These are phyloP conservation scores for Euphrasia confusa DNA, from an alignment of 257 asterid species.

Conservation along the genomic window DNA sequence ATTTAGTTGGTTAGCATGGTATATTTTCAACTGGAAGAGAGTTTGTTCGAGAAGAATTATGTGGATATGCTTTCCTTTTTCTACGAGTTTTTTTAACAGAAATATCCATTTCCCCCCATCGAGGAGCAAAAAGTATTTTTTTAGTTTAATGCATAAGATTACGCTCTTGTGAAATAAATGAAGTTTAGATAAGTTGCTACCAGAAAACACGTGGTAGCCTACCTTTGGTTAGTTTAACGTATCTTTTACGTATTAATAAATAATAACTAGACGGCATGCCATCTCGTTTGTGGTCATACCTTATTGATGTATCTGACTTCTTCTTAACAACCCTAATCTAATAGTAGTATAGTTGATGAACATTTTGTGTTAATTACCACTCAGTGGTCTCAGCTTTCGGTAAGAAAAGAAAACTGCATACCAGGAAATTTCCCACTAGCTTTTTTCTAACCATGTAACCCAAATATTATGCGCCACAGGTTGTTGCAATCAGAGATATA, in stretches of 20 bases:
- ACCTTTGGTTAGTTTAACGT: conserved; percentile 7
- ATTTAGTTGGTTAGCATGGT: no score
- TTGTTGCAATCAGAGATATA: conserved; percentile 91
- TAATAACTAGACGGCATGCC: neutral
- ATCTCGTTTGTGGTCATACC: neutral
- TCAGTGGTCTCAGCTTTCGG: no score
- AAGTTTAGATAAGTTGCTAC: conserved; percentile 11
- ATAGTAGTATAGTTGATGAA: no score
- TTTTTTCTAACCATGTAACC: conserved; percentile 7
- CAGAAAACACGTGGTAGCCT: conserved; percentile 10
- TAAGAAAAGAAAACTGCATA: neutral
- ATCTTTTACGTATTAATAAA: neutral
- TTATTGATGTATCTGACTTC: neutral
- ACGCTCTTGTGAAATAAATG: conserved; percentile 11
- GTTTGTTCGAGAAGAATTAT: conserved; percentile 6
- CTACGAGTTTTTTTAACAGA: neutral
- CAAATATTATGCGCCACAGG: conserved; percentile 43
- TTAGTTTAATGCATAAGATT: neutral
- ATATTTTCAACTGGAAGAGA: neutral
- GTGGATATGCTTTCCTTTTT: conserved; percentile 13
- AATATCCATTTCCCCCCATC: neutral
- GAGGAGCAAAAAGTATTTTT: neutral
- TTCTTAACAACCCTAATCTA: no score
- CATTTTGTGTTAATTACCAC: neutral
- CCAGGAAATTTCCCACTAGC: neutral